Base-by-base conservation (phyloP, 2,329 filamentous ascomycete species). In the Colletotrichum sp. region DNA sequence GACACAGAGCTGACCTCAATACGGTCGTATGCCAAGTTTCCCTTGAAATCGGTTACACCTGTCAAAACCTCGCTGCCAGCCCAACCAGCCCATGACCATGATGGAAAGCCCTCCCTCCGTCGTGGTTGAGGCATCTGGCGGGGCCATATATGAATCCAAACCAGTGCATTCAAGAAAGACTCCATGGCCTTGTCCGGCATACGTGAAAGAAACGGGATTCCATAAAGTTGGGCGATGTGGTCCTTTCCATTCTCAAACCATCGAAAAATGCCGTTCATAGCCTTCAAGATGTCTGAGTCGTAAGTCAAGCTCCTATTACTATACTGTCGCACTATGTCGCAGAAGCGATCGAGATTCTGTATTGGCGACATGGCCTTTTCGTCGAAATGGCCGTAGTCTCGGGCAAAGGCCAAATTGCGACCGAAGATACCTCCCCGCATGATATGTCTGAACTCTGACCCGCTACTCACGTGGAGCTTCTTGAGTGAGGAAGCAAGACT, bases 401-500 rank as follows among this genome's bases (percentile, higher is more conserved):
- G 29, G 29, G 25, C 25, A 32, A 12, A 5, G 1, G 5, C 30
- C 30, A 32, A 1, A 3, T 16, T 5, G 8, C 2, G 36, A 19
- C 36, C 36, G 0, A 44, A 44, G 16, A 19, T n/a, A 0, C 36
- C 36, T 1, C 7, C 36, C 4, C 2, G 12, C n/a, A 39, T 15
- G 1, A 36, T 5, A 6, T 3, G 12, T 8, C n/a, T 8, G 63
- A 65, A 49, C 5, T 29, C 11, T 3, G 36, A 65, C 9, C 4
- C 13, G 25, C n/a, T 8, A 4, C n/a, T 32, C 5, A 44, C 30
- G 30, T 72, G 69, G 3, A 66, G 5, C 65, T 73, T 72, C 27
- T 84, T 81, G 62, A 85, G 81, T 57, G 84, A 83, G n/a, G 80
- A 79, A 9, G 81, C 78, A 1, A 85, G 76, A 82, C n/a, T 82